These are phyloP conservation scores for Coemansia sp. DNA, from an alignment of 192 early-diverging fungal species.

Conservation along the genomic window DNA sequence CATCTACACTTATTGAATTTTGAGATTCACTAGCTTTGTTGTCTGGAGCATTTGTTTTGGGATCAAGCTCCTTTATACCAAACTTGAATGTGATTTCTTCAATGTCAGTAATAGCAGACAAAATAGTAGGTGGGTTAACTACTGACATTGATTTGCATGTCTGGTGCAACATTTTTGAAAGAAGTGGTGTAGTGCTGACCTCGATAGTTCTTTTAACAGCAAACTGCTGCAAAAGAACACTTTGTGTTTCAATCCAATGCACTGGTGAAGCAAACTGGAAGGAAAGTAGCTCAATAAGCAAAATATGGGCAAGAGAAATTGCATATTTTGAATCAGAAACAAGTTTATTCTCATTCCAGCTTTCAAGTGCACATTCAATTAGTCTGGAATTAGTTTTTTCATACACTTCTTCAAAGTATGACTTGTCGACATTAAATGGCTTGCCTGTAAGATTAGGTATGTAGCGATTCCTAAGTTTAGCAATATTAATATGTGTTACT, in stretches of 20 bases:
- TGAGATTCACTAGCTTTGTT: no score
- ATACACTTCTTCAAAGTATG: constrained; percentile 71
- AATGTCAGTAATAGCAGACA: constrained; percentile 64
- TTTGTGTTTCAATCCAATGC: constrained; percentile 97
- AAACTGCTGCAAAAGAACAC: constrained; percentile 74
- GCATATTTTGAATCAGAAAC: constrained; percentile 62
- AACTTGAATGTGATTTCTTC: constrained; percentile 64
- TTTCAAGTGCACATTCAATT: constrained; percentile 65
- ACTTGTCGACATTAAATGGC: constrained; percentile 75
- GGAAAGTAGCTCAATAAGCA: constrained; percentile 86
- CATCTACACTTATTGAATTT: no score
- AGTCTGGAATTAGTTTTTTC: constrained; percentile 65
- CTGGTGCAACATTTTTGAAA: constrained; percentile 83
- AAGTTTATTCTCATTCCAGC: constrained; percentile 63
- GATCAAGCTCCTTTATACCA: no score
- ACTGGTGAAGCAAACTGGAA: constrained; percentile 94
- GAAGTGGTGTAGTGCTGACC: constrained; percentile 82
- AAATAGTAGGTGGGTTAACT: constrained; percentile 70
- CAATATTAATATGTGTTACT: constrained; percentile 58
- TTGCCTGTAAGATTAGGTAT: constrained; percentile 93
- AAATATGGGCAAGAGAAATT: constrained; percentile 74
- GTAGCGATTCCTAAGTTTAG: constrained; percentile 73
- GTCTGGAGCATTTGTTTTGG: no score
- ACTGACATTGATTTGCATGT: constrained; percentile 67
- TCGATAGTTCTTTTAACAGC: constrained; percentile 82